A percentile compares a stretch with the other conserved stretches of the same genome.
Conservation (phyloP, 164 flowering plant species). For the Santalum album region DNA sequence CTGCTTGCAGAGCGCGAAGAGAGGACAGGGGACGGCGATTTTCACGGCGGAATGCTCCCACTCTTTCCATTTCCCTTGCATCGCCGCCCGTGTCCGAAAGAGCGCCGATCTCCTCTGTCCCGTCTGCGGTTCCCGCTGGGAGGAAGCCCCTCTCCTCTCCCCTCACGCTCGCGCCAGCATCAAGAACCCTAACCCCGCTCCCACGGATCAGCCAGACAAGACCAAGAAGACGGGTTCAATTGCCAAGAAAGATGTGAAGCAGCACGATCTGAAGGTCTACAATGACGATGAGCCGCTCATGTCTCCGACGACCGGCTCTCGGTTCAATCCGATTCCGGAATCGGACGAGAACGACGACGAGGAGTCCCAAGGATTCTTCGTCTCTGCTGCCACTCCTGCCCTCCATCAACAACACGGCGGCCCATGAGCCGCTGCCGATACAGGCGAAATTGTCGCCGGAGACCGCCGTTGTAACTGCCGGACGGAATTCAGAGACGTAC, state of each 20-base stretch:
- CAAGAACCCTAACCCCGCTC: neutral
- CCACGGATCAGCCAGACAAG: neutral
- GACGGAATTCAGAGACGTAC: neutral
- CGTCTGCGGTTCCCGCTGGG: constrained; percentile 66
- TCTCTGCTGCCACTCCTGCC: neutral
- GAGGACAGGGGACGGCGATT: constrained; percentile 83
- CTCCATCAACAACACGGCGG: too few relatives aligned
- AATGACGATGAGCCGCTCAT: constrained; percentile 4
- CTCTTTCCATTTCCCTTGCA: constrained; percentile 87
- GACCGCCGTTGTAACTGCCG: neutral
- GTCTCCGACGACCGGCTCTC: neutral
- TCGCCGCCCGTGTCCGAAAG: constrained; percentile 21
- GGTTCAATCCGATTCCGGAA: constrained; percentile 5
- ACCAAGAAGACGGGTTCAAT: neutral
- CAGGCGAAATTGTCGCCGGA: neutral
- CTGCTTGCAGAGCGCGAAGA: constrained; percentile 75
- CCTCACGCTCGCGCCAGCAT: constrained; percentile 2
- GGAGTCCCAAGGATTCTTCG: constrained; percentile 1
- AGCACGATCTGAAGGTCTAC: neutral
- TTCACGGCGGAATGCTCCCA: constrained; percentile 92
- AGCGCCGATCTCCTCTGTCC: constrained; percentile 57
- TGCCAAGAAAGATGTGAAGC: neutral
- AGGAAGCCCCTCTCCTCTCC: constrained; percentile 71
- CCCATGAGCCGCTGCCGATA: too few relatives aligned
- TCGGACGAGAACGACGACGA: constrained; percentile 2